A percentile compares a stretch with the other conserved stretches of the same genome.
Conservation (phyloP, 257 asterid species). For the Solanum etuberosum region DNA sequence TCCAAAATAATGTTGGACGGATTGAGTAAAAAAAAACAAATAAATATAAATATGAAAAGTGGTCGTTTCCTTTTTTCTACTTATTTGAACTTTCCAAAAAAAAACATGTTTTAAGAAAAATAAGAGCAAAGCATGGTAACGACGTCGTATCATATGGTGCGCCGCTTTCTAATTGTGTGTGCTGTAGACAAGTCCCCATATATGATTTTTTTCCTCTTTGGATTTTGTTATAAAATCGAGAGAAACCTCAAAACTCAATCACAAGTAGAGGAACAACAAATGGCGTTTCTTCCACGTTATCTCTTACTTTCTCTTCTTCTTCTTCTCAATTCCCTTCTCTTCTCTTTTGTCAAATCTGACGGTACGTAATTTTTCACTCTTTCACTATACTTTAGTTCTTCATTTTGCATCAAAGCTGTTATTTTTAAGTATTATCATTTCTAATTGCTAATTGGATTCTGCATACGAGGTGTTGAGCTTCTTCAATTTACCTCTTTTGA, state of each 20-base stretch:
- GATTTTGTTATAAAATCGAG: background rate
- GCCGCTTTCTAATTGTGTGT: background rate
- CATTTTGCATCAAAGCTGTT: conserved; percentile 4
- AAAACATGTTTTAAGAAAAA: background rate
- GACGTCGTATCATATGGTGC: background rate
- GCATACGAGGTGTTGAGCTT: background rate
- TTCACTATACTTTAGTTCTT: background rate
- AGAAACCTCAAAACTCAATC: background rate
- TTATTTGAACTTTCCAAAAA: too few relatives aligned
- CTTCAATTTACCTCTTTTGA: background rate
- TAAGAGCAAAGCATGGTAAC: background rate
- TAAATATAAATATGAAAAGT: too few relatives aligned
- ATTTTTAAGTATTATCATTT: background rate
- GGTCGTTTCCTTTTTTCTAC: too few relatives aligned
- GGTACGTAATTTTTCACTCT: conserved; percentile 21
- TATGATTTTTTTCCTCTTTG: background rate
- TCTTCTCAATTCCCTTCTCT: conserved; percentile 28
- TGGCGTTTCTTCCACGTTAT: conserved; percentile 40
- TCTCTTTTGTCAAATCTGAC: conserved; percentile 36
- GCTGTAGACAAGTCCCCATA: background rate
- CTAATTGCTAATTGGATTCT: background rate
- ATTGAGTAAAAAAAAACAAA: too few relatives aligned
- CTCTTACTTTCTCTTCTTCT: conserved; percentile 37
- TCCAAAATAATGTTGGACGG: too few relatives aligned
- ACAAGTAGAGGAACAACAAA: conserved; percentile 7